phyloP scores from a whole-genome alignment of 2,329 filamentous ascomycete genomes.

The Ramularia collo-cygni region DNA sequence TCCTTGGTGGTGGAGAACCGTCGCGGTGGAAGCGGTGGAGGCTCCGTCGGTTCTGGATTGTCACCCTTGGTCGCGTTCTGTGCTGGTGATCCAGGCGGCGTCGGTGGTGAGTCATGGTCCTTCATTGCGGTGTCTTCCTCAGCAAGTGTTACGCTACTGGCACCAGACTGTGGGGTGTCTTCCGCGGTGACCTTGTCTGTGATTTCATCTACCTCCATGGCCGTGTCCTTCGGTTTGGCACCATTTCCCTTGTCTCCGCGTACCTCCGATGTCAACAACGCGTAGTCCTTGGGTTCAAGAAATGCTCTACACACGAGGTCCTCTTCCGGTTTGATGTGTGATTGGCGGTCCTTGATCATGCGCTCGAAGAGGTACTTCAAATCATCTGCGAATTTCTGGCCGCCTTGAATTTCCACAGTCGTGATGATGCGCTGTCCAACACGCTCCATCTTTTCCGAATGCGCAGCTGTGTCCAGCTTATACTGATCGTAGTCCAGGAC shows the following conservation, averaged over 20 bases:
- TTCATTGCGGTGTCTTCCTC: conserved; percentile 20
- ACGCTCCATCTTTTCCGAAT: conserved; percentile 57
- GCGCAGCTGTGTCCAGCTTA: conserved; percentile 60
- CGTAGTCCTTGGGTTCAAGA: conserved; percentile 24
- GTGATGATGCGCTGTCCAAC: conserved; percentile 66
- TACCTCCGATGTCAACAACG: conserved; percentile 14
- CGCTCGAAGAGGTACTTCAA: conserved; percentile 30
- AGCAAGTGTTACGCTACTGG: conserved; percentile 24
- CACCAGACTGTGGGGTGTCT: conserved; percentile 12
- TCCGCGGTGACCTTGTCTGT: conserved; percentile 3
- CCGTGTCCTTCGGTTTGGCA: conserved; percentile 4
- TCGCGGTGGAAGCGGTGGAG: conserved; percentile 48
- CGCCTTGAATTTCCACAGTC: conserved; percentile 28
- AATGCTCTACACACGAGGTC: conserved; percentile 32
- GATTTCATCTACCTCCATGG: conserved; percentile 14
- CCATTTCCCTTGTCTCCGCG: conserved; percentile 10
- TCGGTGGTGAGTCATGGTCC: conserved; percentile 17
- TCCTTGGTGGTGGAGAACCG: conserved; percentile 22
- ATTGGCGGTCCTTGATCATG: conserved; percentile 29
- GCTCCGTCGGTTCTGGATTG: conserved; percentile 21
- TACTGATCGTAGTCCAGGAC: conserved; percentile 68
- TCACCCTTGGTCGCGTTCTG: conserved; percentile 38
- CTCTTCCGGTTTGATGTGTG: conserved; percentile 28
- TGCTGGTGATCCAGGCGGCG: conserved; percentile 28
- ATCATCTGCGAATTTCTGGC: conserved; percentile 30